Evolutionary conservation across 2,329 filamentous ascomycete species (phyloP).

Genomic region (Lecanicillium sp.): DNA sequence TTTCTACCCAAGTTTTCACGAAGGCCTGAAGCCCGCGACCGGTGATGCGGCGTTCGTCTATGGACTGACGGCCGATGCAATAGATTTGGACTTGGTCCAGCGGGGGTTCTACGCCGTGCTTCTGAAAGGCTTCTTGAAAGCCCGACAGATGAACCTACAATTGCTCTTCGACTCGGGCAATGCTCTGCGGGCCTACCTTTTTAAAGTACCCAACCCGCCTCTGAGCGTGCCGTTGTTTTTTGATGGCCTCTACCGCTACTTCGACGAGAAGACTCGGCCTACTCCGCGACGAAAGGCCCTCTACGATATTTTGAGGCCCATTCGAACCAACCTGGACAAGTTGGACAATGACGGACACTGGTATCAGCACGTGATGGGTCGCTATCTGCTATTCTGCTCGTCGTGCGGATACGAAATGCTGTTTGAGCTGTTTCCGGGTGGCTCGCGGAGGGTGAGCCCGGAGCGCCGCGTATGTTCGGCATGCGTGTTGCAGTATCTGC

Average conservation of each 20-base stretch:
- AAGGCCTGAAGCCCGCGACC: constrained; percentile 20
- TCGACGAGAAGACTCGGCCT: constrained; percentile 16
- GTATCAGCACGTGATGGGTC: constrained; percentile 23
- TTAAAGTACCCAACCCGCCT: constrained; percentile 24
- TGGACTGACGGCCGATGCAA: constrained; percentile 25
- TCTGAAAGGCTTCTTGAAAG: constrained; percentile 30
- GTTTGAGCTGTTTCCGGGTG: constrained; percentile 24
- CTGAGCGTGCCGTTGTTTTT: constrained; percentile 26
- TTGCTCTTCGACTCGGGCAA: constrained; percentile 26
- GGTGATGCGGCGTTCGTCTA: constrained; percentile 17
- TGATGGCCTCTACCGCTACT: constrained; percentile 28
- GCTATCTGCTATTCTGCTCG: constrained; percentile 23
- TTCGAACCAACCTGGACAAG: constrained; percentile 23
- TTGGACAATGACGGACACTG: constrained; percentile 18
- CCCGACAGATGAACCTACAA: constrained; percentile 22
- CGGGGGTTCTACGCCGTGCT: constrained; percentile 29
- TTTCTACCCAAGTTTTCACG: constrained; percentile 29
- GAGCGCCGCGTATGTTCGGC: constrained; percentile 23
- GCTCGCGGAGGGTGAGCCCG: constrained; percentile 4
- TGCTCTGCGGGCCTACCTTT: constrained; percentile 27
- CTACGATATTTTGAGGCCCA: constrained; percentile 30
- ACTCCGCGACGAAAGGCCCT: constrained; percentile 18
- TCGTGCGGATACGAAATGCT: constrained; percentile 30
- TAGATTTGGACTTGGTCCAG: constrained; percentile 24
- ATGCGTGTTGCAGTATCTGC: constrained; percentile 22